Evolutionary conservation across 306 rosid genomes (phyloP).

Genomic region (Glycyrrhiza uralensis): DNA sequence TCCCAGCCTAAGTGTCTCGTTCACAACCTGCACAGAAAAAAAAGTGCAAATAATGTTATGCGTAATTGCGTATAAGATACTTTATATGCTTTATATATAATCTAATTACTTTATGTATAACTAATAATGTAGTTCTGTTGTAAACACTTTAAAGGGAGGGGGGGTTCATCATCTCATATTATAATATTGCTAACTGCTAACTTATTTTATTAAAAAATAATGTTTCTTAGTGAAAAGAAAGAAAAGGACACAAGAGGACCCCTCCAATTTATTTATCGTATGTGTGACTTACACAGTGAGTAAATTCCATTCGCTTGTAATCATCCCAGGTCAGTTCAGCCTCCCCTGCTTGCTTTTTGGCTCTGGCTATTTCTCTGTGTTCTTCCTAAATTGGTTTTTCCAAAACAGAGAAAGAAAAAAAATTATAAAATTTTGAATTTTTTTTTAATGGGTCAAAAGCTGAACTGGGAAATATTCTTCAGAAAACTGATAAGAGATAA

Average conservation of each 20-base stretch:
- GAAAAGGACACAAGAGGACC: neutral
- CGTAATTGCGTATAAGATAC: neutral
- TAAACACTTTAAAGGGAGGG: constrained; percentile 2
- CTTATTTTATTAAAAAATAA: neutral
- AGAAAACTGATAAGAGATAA: neutral
- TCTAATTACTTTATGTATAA: neutral
- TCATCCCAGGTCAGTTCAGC: constrained; percentile 85
- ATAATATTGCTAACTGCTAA: neutral
- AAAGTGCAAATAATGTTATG: neutral
- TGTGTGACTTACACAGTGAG: constrained; percentile 79
- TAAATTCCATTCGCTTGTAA: constrained; percentile 89
- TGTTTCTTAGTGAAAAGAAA: neutral
- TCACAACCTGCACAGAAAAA: constrained; percentile 62
- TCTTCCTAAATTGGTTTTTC: constrained; percentile 62
- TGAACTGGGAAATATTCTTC: neutral
- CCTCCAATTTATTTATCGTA: neutral
- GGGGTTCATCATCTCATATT: neutral
- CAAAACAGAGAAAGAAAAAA: neutral
- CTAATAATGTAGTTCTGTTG: neutral
- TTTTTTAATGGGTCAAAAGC: neutral
- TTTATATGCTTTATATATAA: neutral
- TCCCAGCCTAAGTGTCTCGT: constrained; percentile 89
- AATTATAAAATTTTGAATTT: neutral
- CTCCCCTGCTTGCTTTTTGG: constrained; percentile 64
- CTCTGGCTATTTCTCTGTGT: constrained; percentile 65